Evolutionary conservation across 345 rosid species (phyloP).

Genomic region (Jatropha curcas): DNA sequence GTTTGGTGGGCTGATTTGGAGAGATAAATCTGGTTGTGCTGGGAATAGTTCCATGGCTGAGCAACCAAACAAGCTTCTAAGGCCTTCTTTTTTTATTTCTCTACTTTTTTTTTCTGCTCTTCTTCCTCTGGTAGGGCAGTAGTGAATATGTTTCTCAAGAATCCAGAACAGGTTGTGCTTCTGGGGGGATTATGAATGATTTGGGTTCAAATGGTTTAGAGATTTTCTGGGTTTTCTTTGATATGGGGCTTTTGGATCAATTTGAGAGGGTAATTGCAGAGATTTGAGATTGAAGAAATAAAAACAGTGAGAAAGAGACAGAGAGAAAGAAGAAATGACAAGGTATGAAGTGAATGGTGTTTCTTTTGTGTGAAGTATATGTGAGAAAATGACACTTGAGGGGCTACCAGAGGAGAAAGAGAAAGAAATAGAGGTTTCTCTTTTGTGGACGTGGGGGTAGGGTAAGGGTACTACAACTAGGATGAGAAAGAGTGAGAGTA

Average conservation of each 20-base stretch:
- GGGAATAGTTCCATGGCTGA: conserved; percentile 71
- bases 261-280: conserved; percentile 44
- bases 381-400: conserved; percentile 84
- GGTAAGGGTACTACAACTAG: too few species aligned
- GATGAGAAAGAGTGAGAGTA: conserved; percentile 33
- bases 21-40: conserved; percentile 74
- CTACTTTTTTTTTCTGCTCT: not conserved
- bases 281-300: conserved; percentile 51
- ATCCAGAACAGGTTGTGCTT: not conserved
- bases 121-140: not conserved
- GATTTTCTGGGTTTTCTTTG: conserved; percentile 6
- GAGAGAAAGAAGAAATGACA: conserved; percentile 52
- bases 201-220: conserved; percentile 23
- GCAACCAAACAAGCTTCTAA: not conserved
- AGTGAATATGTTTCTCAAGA: not conserved
- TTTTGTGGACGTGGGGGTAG: conserved; percentile 74
- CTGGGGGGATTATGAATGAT: conserved; percentile 21
- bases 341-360: conserved; percentile 58
- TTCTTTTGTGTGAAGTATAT: conserved; percentile 76
- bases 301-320: conserved; percentile 16
- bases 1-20: conserved; percentile 77
- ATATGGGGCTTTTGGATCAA: conserved; percentile 27
- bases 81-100: not conserved
- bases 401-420: conserved; percentile 20
- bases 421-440: conserved; percentile 27